phyloP scores from a whole-genome alignment of 306 rosid genomes.

The Aeschynomene evenia region DNA sequence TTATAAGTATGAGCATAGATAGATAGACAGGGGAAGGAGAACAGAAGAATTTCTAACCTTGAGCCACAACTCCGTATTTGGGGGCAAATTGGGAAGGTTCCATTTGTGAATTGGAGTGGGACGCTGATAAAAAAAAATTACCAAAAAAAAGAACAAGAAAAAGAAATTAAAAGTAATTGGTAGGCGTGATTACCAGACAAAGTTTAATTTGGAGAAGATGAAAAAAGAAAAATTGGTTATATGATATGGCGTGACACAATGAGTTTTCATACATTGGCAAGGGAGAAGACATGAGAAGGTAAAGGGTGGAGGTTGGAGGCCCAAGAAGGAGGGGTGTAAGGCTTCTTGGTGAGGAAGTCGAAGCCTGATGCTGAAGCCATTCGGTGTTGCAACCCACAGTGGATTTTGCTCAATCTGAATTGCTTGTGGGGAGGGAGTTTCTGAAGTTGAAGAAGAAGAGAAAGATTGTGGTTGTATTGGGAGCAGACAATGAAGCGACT shows the following conservation, averaged over 20 bases:
- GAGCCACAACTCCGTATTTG: slow-evolving; percentile 73
- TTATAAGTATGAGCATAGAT: background rate
- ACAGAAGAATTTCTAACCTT: slow-evolving; percentile 40
- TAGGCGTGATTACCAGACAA: too few relatives aligned
- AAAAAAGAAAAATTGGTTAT: background rate
- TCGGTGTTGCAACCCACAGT: background rate
- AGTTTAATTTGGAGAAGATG: background rate
- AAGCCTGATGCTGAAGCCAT: slow-evolving; percentile 11
- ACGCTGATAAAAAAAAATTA: slow-evolving; percentile 39
- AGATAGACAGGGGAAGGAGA: too few relatives aligned
- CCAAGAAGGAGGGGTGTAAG: slow-evolving; percentile 80
- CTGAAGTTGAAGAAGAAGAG: background rate
- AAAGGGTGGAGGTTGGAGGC: slow-evolving; percentile 71
- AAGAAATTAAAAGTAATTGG: too few relatives aligned
- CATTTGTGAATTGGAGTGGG: slow-evolving; percentile 98
- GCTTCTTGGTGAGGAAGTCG: slow-evolving; percentile 51
- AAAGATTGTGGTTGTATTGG: background rate
- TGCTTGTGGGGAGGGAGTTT: background rate
- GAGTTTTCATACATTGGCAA: slow-evolving; percentile 50
- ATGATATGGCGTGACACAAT: background rate
- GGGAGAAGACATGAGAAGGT: slow-evolving; percentile 72
- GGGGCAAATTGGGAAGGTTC: slow-evolving; percentile 88
- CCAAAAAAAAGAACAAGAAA: background rate
- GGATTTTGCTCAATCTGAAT: background rate
- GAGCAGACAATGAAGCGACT: background rate